Evolutionary conservation across 768 basidiomycete genomes (phyloP), one percentile per base, ranked within the genome.

Genomic region (Suillus alpinus): DNA sequence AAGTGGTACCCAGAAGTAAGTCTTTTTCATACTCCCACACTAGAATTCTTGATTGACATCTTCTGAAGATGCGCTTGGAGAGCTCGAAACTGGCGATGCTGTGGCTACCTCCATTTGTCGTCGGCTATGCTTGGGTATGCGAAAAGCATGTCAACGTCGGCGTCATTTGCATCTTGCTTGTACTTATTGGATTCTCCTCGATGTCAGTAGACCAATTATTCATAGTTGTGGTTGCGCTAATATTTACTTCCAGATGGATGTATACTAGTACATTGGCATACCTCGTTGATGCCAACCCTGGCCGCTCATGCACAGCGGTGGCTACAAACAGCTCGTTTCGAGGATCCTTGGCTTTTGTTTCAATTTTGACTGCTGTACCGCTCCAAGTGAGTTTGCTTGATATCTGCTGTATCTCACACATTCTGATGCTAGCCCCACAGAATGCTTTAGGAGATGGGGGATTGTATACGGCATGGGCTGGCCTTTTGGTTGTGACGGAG

Each of bases 241-340:
- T 62, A 56, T 60, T 31, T 43, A 44, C 23, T 58, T 59, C 1
- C 61, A 85, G 83, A 66, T 79, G 79, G 73, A 84, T 87, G 51
- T 89, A 90, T 68, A 75, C 85, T 13, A 84, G 85, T 55, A 88
- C 89, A 0, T 74, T 95, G 34, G 89, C 93, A 0, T 95, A 94
- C 66, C 79, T 95, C 44, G 92, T 94, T 18, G 94, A 97, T 66
- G 85, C 92, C 4, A 96, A 95, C 69, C 78, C 80, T 6, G 94
- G 94, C 7, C 83, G 90, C 32, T 91, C 90, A 1, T 85, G 88
- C 3, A 84, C 84, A 3, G 92, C 90, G 1, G 83, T 86, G 7
- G 92, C 93, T 0, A 75, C 81, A 29, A 95, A 95, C 70, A 90
- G 88, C 59, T 82, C 82, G 36, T 89, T 89, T 71, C 83, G 94